Conservation (phyloP, 2,329 filamentous ascomycete species). For the Fusarium brevicatenulatum region DNA sequence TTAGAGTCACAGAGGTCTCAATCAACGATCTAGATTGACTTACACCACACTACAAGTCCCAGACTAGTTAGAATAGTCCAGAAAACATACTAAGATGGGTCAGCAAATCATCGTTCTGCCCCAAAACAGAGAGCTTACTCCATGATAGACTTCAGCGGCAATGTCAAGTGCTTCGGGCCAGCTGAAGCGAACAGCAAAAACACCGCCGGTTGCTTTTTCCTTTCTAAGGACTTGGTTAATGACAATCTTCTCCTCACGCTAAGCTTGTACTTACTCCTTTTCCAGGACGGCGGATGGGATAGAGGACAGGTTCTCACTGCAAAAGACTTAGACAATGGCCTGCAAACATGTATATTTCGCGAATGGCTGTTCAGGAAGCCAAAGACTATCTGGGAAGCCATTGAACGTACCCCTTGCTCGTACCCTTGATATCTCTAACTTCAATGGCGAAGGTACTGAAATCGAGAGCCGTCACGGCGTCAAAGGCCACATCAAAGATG, state of each 20-base stretch:
- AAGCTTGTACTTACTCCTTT: conserved; percentile 72
- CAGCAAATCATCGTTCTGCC: conserved; percentile 22
- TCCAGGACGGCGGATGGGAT: conserved; percentile 66
- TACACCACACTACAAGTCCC: conserved; percentile 92
- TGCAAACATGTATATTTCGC: conserved; percentile 46
- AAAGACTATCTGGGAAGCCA: conserved; percentile 86
- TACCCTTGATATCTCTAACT: conserved; percentile 87
- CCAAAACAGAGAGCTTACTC: conserved; percentile 64
- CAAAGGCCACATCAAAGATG: conserved; percentile 94
- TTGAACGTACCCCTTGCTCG: conserved; percentile 98
- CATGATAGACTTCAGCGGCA: conserved; percentile 89
- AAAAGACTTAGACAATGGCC: conserved; percentile 53
- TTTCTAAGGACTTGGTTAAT: conserved; percentile 65
- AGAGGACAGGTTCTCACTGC: conserved; percentile 60
- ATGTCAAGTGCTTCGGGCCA: conserved; percentile 82
- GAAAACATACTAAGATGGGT: conserved; percentile 78
- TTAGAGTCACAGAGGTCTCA: conserved; percentile 26
- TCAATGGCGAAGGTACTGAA: conserved; percentile 89
- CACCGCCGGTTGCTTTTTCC: conserved; percentile 74
- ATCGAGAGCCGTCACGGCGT: conserved; percentile 92
- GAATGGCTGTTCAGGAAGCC: conserved; percentile 39
- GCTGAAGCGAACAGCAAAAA: conserved; percentile 77
- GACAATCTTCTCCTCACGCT: background rate
- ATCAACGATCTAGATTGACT: conserved; percentile 51
- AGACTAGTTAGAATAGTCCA: conserved; percentile 95